Conservation (phyloP, 768 basidiomycete species). For the Gymnopilus dilepis region DNA sequence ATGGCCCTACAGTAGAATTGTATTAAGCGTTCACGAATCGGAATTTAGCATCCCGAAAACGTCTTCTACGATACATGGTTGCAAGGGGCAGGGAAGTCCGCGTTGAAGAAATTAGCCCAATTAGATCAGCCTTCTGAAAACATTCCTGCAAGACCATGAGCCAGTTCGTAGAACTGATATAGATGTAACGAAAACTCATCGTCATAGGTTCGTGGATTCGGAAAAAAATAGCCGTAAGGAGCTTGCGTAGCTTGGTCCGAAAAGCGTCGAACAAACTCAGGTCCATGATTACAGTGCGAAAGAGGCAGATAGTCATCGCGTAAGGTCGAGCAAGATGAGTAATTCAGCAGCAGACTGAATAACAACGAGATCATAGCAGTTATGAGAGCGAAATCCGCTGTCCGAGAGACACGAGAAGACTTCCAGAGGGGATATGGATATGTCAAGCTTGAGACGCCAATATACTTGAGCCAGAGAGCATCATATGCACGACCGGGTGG, state of each 20-base stretch:
- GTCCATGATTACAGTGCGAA: background rate
- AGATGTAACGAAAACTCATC: background rate
- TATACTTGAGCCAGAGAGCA: background rate
- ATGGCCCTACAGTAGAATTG: background rate
- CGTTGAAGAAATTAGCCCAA: background rate
- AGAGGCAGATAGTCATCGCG: no score
- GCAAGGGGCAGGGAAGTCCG: background rate
- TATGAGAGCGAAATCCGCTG: background rate
- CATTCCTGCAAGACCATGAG: background rate
- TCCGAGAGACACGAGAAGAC: background rate
- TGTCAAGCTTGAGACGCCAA: background rate
- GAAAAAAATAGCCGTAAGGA: constrained; percentile 1
- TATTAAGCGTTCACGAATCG: background rate
- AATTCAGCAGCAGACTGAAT: background rate
- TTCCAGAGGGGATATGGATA: background rate
- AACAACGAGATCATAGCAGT: background rate
- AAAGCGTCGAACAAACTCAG: background rate
- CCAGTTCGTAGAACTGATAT: background rate
- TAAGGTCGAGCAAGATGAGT: background rate
- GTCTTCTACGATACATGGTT: background rate
- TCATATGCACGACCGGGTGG: background rate
- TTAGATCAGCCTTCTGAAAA: background rate
- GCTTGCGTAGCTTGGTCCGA: background rate
- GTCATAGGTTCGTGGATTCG: background rate
- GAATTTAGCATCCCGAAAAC: background rate